A percentile compares a stretch with the other conserved stretches of the same genome.
phyloP scores from a whole-genome alignment of 2,329 filamentous ascomycete species.

The Ophiostoma piceae region DNA sequence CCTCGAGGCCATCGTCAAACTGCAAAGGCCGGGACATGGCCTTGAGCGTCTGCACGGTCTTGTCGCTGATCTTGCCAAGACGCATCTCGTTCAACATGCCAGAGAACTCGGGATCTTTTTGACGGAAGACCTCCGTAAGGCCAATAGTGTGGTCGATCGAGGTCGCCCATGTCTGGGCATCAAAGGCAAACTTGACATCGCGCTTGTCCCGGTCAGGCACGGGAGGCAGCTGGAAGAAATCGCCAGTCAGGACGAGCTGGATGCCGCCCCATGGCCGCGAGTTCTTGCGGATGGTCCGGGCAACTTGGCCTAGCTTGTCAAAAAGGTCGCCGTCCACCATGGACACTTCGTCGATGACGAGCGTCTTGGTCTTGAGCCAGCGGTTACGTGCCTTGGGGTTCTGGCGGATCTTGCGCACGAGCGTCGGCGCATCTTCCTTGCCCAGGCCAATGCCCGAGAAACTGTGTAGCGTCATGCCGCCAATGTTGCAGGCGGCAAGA shows the following conservation, averaged over 20 bases:
- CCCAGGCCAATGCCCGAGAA: conserved; percentile 93
- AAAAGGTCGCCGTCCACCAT: conserved; percentile 98
- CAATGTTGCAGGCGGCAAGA: conserved; percentile 92
- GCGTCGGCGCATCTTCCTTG: conserved; percentile 73
- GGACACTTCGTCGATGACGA: conserved; percentile 92
- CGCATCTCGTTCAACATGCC: conserved; percentile 98
- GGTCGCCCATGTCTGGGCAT: conserved; percentile 85
- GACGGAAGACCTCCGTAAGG: conserved; percentile 91
- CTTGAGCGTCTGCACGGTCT: conserved; percentile 72
- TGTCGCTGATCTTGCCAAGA: conserved; percentile 70
- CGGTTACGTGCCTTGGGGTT: conserved; percentile 83
- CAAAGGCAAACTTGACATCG: conserved; percentile 83
- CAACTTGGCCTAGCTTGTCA: conserved; percentile 89
- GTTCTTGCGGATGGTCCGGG: conserved; percentile 79
- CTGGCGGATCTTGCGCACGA: conserved; percentile 85
- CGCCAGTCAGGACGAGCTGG: conserved; percentile 89
- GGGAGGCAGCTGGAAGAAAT: conserved; percentile 95
- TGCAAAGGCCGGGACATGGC: conserved; percentile 64
- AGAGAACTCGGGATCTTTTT: conserved; percentile 85
- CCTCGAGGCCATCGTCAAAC: conserved; percentile 68
- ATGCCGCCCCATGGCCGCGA: conserved; percentile 92
- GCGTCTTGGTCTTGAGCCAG: conserved; percentile 81
- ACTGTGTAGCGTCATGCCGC: conserved; percentile 90
- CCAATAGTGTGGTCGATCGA: conserved; percentile 94
- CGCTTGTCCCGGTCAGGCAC: conserved; percentile 71